These are phyloP conservation scores for Paramecium sexaurelia DNA, from an alignment of 73 alveolate species.

Conservation along the genomic window DNA sequence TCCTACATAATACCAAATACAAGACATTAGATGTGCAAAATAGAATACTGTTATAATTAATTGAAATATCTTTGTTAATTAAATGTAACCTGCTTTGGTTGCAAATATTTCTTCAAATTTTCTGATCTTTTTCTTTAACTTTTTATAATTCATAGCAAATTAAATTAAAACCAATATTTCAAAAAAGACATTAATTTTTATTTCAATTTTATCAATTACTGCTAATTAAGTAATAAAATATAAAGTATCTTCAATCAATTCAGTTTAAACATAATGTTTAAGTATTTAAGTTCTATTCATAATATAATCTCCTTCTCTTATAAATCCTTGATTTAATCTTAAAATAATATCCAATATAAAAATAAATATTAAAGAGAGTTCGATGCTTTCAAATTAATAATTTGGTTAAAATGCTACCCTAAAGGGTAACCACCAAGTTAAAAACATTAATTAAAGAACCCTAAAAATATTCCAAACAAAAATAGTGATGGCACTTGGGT, in stretches of 20 bases:
- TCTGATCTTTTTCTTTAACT: not conserved
- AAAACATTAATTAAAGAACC: not conserved
- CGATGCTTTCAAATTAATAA: not conserved
- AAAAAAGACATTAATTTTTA: not conserved
- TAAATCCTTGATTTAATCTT: not conserved
- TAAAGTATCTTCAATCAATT: not conserved
- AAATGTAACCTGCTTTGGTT: not conserved
- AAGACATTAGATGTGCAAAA: slow-evolving; percentile 47
- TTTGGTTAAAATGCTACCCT: not conserved
- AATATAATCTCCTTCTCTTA: not conserved
- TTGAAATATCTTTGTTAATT: not conserved
- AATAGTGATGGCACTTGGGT: not conserved
- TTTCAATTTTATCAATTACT: not conserved
- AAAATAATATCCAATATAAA: not conserved
- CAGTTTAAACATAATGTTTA: not conserved
- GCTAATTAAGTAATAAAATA: not conserved
- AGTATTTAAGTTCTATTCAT: not conserved
- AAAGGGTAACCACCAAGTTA: slow-evolving; percentile 38
- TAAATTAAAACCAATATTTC: not conserved
- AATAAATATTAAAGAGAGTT: not conserved
- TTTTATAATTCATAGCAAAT: not conserved
- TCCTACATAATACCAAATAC: slow-evolving; percentile 46
- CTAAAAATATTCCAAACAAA: not conserved
- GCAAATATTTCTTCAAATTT: slow-evolving; percentile 8
- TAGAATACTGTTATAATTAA: not conserved